phyloP scores from a whole-genome alignment of 768 basidiomycete species.

The Podaxis mareebaensis region DNA sequence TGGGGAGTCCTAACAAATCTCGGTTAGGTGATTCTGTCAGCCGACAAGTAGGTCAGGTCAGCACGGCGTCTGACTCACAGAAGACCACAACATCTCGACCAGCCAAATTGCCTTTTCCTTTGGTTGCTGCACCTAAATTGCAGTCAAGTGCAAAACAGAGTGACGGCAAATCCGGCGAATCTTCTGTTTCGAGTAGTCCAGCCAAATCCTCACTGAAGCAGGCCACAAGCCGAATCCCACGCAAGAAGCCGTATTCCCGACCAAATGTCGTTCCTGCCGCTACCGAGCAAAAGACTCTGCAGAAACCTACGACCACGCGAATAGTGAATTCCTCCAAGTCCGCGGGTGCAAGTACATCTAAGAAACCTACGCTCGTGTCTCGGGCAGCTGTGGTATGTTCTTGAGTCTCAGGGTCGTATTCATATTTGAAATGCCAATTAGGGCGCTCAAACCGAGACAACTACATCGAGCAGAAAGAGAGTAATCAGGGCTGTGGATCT shows the following conservation, averaged over 20 bases:
- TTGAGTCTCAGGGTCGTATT: neutral
- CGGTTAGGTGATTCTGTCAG: neutral
- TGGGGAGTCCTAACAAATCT: slow-evolving; percentile 17
- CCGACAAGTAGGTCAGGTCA: neutral
- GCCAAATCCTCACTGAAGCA: slow-evolving; percentile 51
- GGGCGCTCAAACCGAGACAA: neutral
- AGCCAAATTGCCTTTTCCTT: slow-evolving; percentile 37
- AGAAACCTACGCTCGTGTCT: neutral
- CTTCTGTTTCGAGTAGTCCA: slow-evolving; percentile 24
- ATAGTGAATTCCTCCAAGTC: slow-evolving; percentile 22
- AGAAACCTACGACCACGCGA: slow-evolving; percentile 18
- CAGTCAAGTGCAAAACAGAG: slow-evolving; percentile 8
- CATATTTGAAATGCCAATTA: neutral
- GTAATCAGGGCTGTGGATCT: slow-evolving; percentile 15
- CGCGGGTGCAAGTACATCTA: slow-evolving; percentile 18
- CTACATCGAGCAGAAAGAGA: neutral
- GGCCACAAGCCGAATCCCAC: slow-evolving; percentile 58
- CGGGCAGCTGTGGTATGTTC: neutral
- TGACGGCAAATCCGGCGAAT: neutral
- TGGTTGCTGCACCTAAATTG: slow-evolving; percentile 22
- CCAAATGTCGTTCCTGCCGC: slow-evolving; percentile 17
- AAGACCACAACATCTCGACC: neutral
- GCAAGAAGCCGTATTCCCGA: slow-evolving; percentile 62
- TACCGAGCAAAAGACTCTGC: slow-evolving; percentile 13
- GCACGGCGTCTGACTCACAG: neutral